Conservation (phyloP, 2,329 filamentous ascomycete species). For the Penicillium sp. region DNA sequence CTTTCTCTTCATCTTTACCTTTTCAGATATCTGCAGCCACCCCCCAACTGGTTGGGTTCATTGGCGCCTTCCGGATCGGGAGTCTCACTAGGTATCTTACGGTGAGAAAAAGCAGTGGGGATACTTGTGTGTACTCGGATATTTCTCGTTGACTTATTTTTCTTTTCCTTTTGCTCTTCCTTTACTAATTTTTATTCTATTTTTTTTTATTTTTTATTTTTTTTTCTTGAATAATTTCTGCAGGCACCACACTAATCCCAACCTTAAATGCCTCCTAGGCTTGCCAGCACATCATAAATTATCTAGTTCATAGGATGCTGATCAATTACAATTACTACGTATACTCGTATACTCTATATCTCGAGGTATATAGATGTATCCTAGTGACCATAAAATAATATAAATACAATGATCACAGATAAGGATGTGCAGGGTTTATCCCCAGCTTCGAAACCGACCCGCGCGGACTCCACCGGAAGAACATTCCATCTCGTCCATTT, state of each 20-base stretch:
- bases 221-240: slow-evolving; percentile 9
- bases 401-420: too few relatives aligned
- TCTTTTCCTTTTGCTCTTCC: too few relatives aligned
- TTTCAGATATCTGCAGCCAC: slow-evolving; percentile 40
- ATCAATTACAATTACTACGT: too few relatives aligned
- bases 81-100: neutral
- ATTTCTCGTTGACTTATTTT: neutral
- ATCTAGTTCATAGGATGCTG: neutral
- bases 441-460: slow-evolving; percentile 3
- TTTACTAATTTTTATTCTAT: too few relatives aligned
- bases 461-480: slow-evolving; percentile 20
- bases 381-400: neutral
- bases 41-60: slow-evolving; percentile 19
- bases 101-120: neutral
- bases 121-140: too few relatives aligned
- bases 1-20: slow-evolving; percentile 13
- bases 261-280: slow-evolving; percentile 19
- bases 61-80: slow-evolving; percentile 3
- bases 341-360: too few relatives aligned
- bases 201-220: too few relatives aligned
- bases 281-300: neutral
- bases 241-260: slow-evolving; percentile 22
- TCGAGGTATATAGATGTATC: neutral
- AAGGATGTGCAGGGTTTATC: too few relatives aligned
- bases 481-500: slow-evolving; percentile 15